Percentiles rank a stretch among this genome's conserved stretches.
Conservation (phyloP, 2,329 filamentous ascomycete species). For the Ceratocystis cubensis region DNA sequence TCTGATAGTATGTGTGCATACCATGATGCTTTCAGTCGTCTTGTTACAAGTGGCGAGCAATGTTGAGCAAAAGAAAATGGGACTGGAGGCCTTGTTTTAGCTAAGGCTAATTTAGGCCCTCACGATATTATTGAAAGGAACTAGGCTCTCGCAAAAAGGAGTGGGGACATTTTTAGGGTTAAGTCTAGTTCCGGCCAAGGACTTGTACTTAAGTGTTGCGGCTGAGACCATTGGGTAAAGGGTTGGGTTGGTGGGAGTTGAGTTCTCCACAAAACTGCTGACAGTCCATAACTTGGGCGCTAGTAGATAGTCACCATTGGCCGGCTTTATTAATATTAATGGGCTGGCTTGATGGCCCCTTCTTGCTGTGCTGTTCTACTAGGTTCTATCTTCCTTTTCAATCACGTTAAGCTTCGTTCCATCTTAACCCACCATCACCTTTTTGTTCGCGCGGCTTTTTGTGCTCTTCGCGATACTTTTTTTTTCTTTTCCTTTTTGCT, state of each 20-base stretch:
- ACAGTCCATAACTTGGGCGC: neutral
- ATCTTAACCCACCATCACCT: neutral
- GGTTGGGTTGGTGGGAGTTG: neutral
- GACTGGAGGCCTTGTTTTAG: neutral
- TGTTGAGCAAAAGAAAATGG: neutral
- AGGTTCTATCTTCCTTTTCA: neutral
- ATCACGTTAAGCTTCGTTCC: neutral
- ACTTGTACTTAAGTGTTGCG: neutral
- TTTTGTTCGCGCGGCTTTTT: neutral
- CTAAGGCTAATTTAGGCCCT: neutral
- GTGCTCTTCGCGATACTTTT: neutral
- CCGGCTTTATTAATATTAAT: neutral
- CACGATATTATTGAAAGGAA: neutral
- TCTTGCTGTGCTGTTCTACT: neutral
- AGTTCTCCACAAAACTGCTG: slow-evolving; percentile 1
- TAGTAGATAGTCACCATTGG: neutral
- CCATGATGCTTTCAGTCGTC: neutral
- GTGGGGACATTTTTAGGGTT: neutral
- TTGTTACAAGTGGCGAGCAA: neutral
- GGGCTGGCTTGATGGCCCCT: neutral
- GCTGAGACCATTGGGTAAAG: neutral
- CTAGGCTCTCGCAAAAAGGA: neutral
- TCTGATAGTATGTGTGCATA: neutral
- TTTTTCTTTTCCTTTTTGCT: neutral
- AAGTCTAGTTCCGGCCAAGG: too few species aligned